Evolutionary conservation across 257 asterid species (phyloP), one percentile per base, ranked within the genome.

Genomic region (Solanum etuberosum): DNA sequence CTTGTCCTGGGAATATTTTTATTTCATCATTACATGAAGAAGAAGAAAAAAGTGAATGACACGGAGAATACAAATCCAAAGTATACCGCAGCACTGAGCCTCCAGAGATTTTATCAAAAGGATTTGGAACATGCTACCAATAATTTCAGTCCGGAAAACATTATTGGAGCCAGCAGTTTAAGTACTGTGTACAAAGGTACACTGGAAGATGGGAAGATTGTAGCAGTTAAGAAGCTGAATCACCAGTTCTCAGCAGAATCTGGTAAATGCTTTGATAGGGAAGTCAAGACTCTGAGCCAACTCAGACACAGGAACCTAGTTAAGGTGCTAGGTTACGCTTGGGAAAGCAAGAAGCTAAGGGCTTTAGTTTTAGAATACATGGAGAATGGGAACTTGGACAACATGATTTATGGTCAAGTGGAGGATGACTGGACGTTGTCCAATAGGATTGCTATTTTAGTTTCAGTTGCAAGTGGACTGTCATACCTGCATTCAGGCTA

Each of bases 351-450:
- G 5, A 93, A 86, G 82, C 88, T 95, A 59, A 94, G 90, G 88
- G 99, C 95, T 15, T 42, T 96, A 67, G 94, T 95, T 40, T 86
- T 96, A 61, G 95, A 95, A 57, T 93, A 90, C 90, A 96, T 96
- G 99, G 95, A 96, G 91, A 93, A 91, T 68, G 99, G 99, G 13
- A 94, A 70, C 93, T 87, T 96, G 94, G 98, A 96, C 5, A 87
- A 86, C 42, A 77, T 91, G 40, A 93, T 95, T 84, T 96, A 95
- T 65, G 89, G 48, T 9, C 18, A 88, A 1, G 70, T 46, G 8
- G 54, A 4, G 1, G 90, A 88, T 63, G 82, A 67, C 8, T 91
- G 92, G 98, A 87, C 88, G 21, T 77, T 95, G 73, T 31, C 87
- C 32, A 88, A 92, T 73, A 85, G 94, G 76, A 88, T 96, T 10